A percentile compares a stretch with the other conserved stretches of the same genome.
phyloP scores from a whole-genome alignment of 768 basidiomycete species.

The Mycena rebaudengoi region DNA sequence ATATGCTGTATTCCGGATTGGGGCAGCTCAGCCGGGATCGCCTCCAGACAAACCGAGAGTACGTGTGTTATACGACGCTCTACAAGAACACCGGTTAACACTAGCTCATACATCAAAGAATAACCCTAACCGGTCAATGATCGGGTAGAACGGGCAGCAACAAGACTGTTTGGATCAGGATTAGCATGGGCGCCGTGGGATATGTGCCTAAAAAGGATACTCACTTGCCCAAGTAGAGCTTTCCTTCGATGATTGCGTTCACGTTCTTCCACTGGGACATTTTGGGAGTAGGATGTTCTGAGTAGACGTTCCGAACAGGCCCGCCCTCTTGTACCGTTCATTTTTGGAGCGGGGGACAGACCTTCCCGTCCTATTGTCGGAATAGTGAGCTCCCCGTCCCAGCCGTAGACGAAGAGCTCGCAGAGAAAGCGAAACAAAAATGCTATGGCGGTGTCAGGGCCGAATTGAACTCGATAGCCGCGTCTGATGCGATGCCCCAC shows the following conservation, averaged over 20 bases:
- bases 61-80: constrained; percentile 84
- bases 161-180: constrained; percentile 54
- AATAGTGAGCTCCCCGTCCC: constrained; percentile 13
- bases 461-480: constrained; percentile 3
- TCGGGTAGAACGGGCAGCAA: constrained; percentile 75
- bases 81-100: not conserved
- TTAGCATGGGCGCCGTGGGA: constrained; percentile 30
- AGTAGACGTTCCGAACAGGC: constrained; percentile 2
- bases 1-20: constrained; percentile 75
- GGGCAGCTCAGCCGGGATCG: constrained; percentile 74
- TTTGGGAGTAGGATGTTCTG: constrained; percentile 33
- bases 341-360: constrained; percentile 15
- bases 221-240: constrained; percentile 79
- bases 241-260: constrained; percentile 69
- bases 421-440: constrained; percentile 16
- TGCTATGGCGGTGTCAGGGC: constrained; percentile 24
- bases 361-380: constrained; percentile 22
- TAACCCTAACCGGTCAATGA: constrained; percentile 53
- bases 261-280: constrained; percentile 77
- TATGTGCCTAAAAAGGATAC: constrained; percentile 42
- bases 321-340: constrained; percentile 34
- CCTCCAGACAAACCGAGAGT: constrained; percentile 78
- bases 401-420: constrained; percentile 3
- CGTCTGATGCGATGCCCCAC: constrained; percentile 14
- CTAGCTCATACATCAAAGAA: not conserved